Percentiles rank a stretch among this genome's conserved stretches.
Evolutionary conservation across 768 basidiomycete species (phyloP).

Genomic region (Mrakia gelida): DNA sequence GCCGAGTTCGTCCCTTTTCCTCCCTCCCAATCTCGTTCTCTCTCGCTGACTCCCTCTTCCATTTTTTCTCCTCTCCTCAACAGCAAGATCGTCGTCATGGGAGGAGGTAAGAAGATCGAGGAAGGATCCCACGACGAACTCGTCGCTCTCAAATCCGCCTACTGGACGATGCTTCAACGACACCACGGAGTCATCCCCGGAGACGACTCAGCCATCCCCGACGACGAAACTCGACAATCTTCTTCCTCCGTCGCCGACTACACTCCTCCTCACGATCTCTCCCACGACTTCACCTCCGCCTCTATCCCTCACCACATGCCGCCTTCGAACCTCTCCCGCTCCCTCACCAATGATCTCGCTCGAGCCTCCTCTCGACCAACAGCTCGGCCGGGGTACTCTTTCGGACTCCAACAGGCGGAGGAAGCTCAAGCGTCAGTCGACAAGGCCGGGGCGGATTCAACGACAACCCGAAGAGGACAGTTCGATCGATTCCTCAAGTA

Average conservation of each 20-base stretch:
- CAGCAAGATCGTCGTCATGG: constrained; percentile 40
- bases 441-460: background rate
- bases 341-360: no score
- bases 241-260: background rate
- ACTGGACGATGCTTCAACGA: constrained; percentile 18
- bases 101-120: constrained; percentile 35
- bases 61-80: background rate
- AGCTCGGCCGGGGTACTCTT: background rate
- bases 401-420: constrained; percentile 13
- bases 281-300: background rate
- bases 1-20: background rate
- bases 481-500: background rate
- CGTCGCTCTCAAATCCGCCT: constrained; percentile 28
- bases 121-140: constrained; percentile 41
- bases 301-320: background rate
- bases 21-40: background rate
- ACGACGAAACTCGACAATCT: background rate
- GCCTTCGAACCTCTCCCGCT: background rate
- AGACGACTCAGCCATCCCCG: background rate
- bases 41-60: background rate
- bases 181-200: constrained; percentile 22
- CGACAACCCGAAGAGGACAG: background rate
- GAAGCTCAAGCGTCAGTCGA: constrained; percentile 8
- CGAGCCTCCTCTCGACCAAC: no score
- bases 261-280: background rate